Conservation (phyloP, 1,284 basidiomycete species). For the Mycena sp. region DNA sequence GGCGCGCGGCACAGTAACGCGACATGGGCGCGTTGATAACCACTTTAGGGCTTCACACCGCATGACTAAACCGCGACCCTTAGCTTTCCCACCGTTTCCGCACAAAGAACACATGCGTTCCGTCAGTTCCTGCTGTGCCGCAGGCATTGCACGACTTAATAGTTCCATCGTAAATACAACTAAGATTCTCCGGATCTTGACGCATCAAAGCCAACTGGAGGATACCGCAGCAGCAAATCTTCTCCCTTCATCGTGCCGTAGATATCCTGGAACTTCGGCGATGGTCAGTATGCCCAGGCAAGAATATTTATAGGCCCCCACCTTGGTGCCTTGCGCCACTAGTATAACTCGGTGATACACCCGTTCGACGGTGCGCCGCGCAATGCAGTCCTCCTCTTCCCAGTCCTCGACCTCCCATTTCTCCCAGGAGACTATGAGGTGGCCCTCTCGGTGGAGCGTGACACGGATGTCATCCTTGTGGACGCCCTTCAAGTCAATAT, state of each 20-base stretch:
- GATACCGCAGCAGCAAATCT: conserved; percentile 27
- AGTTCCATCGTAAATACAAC: neutral
- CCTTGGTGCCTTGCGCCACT: conserved; percentile 25
- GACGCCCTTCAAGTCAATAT: conserved; percentile 23
- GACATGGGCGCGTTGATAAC: conserved; percentile 6
- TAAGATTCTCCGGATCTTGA: conserved; percentile 14
- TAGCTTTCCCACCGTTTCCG: neutral
- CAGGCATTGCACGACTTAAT: too few species aligned
- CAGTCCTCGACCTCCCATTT: conserved; percentile 29
- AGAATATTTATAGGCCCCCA: neutral
- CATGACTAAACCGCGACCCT: too few species aligned
- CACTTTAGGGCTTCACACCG: neutral
- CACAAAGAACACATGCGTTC: neutral
- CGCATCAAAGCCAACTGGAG: conserved; percentile 14
- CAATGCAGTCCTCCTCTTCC: conserved; percentile 28
- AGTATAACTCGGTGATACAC: conserved; percentile 25
- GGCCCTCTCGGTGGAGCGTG: conserved; percentile 22
- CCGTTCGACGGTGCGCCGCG: conserved; percentile 23
- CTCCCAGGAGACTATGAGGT: conserved; percentile 29
- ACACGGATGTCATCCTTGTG: conserved; percentile 27
- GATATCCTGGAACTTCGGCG: conserved; percentile 20
- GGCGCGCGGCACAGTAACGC: conserved; percentile 9
- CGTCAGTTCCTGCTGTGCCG: conserved; percentile 18
- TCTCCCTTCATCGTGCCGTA: conserved; percentile 24
- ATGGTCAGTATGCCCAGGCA: neutral